These are phyloP conservation scores for Pyrenochaeta sp. DNA, from an alignment of 2,329 filamentous ascomycete species.

Conservation along the genomic window DNA sequence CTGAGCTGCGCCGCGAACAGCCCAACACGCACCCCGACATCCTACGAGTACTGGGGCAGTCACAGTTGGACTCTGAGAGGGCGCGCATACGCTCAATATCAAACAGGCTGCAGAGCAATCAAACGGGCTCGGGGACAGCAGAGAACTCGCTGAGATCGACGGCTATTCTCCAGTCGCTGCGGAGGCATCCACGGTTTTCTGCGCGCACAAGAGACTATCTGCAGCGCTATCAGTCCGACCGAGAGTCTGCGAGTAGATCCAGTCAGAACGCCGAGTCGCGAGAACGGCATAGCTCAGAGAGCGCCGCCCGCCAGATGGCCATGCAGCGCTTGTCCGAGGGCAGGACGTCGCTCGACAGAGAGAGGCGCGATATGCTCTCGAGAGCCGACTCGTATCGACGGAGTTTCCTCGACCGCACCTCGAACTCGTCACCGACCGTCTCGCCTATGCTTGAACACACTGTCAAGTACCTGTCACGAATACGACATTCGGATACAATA, in stretches of 20 bases:
- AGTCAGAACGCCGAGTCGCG: constrained; percentile 27
- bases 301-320: constrained; percentile 30
- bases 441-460: constrained; percentile 62
- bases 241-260: constrained; percentile 40
- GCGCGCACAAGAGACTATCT: constrained; percentile 48
- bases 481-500: constrained; percentile 62
- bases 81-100: constrained; percentile 39
- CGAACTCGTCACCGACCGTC: constrained; percentile 27
- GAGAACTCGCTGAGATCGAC: constrained; percentile 50
- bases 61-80: constrained; percentile 46
- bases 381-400: constrained; percentile 38
- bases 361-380: constrained; percentile 33
- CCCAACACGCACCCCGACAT: constrained; percentile 51
- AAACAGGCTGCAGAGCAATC: constrained; percentile 29
- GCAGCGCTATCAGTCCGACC: constrained; percentile 53
- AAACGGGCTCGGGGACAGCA: constrained; percentile 26
- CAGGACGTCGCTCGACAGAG: constrained; percentile 26
- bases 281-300: constrained; percentile 37
- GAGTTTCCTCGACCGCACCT: constrained; percentile 37
- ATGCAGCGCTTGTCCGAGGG: constrained; percentile 44
- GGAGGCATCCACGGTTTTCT: constrained; percentile 51
- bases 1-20: constrained; percentile 51
- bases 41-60: constrained; percentile 46
- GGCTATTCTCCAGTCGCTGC: constrained; percentile 52
- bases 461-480: constrained; percentile 67